These are phyloP conservation scores for Ceriops decandra DNA, from an alignment of 345 rosid species.

Conservation along the genomic window DNA sequence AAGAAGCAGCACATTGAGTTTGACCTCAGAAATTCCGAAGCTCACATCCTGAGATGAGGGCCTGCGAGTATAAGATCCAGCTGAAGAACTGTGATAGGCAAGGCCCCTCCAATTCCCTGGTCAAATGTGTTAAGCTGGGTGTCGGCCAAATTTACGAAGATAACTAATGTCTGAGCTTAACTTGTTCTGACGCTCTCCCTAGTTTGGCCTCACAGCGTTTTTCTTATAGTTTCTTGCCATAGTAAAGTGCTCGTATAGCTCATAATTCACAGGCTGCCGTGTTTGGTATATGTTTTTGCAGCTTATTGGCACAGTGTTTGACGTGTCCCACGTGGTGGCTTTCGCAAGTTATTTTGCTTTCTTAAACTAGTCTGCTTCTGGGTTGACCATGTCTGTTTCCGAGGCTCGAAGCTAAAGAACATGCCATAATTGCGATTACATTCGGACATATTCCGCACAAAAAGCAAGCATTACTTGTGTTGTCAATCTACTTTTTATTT, in stretches of 20 bases:
- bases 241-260: slow-evolving; percentile 7
- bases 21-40: neutral
- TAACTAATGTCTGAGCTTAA: neutral
- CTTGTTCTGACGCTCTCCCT: neutral
- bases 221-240: neutral
- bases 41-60: too few species aligned
- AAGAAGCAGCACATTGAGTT: neutral
- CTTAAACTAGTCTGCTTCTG: neutral
- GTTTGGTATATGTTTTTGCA: neutral
- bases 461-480: too few species aligned
- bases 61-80: too few species aligned
- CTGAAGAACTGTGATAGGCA: too few species aligned
- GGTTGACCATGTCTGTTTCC: neutral
- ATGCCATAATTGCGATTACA: neutral
- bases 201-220: slow-evolving; percentile 1
- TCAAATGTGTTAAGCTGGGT: too few species aligned
- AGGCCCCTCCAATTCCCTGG: too few species aligned
- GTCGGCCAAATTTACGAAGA: neutral
- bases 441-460: too few species aligned
- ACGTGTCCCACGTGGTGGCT: too few species aligned
- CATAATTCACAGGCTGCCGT: neutral
- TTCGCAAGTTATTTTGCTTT: neutral
- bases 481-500: too few species aligned
- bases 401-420: neutral
- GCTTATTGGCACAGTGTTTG: neutral